Evolutionary conservation across 2,329 filamentous ascomycete genomes (phyloP), one percentile per base, ranked within the genome.

Genomic region (Pyrenochaeta sp.): DNA sequence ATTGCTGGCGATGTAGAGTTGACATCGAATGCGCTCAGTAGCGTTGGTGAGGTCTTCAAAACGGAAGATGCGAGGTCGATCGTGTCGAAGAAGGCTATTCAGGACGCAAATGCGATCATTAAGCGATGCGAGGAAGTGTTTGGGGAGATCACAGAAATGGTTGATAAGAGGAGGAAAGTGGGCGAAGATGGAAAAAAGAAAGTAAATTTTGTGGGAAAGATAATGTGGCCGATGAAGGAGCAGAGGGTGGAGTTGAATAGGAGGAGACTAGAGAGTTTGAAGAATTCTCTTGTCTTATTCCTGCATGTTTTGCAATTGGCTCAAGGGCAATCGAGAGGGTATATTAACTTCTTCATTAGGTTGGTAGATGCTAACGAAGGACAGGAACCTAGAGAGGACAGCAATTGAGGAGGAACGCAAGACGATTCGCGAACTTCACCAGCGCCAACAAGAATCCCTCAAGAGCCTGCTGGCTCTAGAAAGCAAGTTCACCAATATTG

Each of bases 221-320:
- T 61, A 7, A 22, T 53, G 3, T 66, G 62, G 58, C 58, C 60
- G 14, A 36, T 62, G 43, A 61, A 60, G 32, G 54, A 61, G 24
- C 51, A 60, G 40, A 55, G 54, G 32, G 35, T 62, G 9, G 60
- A 66, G 32, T 35, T 67, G 5, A 40, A 61, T 18, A 44, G 50
- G 11, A 44, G 49, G 19, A 51, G 60, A 15, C 41, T 68, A 10
- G 63, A 66, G 22, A 63, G 54, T 34, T 27, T 66, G 24, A 64
- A 67, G 35, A 60, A 55, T 18, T 65, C 58, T 22, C 50, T 67
- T 10, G 38, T 56, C 17, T 32, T 68, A 13, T 29, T 68, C 9
- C 41, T 68, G 13, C 45, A 65, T 34, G 61, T 68, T 5, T 30
- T 68, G 7, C 55, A 60, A 13, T 32, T 65, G 17, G 63, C 63